Evolutionary conservation across 2,329 filamentous ascomycete species (phyloP).

Genomic region (Fonsecaea erecta): DNA sequence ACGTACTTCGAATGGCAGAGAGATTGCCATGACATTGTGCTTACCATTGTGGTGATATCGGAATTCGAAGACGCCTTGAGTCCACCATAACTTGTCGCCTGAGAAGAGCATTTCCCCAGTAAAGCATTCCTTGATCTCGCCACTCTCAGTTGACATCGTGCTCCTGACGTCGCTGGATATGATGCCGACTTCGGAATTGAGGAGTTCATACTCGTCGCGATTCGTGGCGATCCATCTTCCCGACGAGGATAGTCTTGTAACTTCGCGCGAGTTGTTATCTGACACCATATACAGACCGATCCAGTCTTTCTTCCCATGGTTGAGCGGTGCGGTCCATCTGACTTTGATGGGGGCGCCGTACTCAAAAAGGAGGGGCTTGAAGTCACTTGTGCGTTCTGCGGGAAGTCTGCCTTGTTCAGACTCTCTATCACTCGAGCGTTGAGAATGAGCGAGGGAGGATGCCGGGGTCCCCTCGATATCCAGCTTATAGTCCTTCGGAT

Average conservation of each 20-base stretch:
- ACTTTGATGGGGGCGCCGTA: constrained; percentile 90
- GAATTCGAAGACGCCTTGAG: constrained; percentile 93
- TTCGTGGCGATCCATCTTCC: constrained; percentile 89
- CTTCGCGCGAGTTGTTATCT: constrained; percentile 84
- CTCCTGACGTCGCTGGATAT: constrained; percentile 68
- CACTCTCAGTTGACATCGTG: constrained; percentile 43
- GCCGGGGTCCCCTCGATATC: constrained; percentile 70
- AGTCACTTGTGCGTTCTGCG: constrained; percentile 60
- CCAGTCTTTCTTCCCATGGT: constrained; percentile 92
- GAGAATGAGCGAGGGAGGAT: constrained; percentile 56
- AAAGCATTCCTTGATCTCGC: constrained; percentile 61
- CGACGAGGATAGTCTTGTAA: constrained; percentile 81
- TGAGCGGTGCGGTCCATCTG: constrained; percentile 84
- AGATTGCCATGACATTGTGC: constrained; percentile 93
- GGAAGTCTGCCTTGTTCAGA: constrained; percentile 70
- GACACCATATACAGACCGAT: constrained; percentile 95
- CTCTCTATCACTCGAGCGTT: constrained; percentile 73
- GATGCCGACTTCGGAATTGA: constrained; percentile 76
- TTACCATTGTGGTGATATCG: constrained; percentile 93
- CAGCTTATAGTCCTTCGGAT: constrained; percentile 80
- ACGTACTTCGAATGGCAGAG: constrained; percentile 87
- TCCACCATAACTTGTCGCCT: constrained; percentile 97
- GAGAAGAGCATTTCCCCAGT: constrained; percentile 84
- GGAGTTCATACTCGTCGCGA: constrained; percentile 74
- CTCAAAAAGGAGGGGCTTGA: constrained; percentile 78